Conservation (phyloP, 2,329 filamentous ascomycete genomes). For the Sporothrix euskadiensis region DNA sequence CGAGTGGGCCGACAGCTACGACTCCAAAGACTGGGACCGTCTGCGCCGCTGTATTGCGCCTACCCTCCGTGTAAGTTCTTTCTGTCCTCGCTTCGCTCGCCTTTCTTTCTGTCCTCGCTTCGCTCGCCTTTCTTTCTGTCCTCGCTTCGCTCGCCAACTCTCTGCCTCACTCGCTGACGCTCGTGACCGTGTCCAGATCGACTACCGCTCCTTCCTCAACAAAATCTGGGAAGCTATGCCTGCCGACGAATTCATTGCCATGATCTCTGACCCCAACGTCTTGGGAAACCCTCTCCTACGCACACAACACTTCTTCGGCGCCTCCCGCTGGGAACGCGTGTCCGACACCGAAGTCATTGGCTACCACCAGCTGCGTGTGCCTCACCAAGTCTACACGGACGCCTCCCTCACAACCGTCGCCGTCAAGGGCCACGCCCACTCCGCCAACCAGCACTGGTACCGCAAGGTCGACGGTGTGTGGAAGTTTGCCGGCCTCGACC, state of each 20-base stretch:
- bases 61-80: conserved; percentile 49
- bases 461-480: conserved; percentile 59
- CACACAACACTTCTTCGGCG: conserved; percentile 66
- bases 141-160: neutral
- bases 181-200: conserved; percentile 50
- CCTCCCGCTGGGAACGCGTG: conserved; percentile 58
- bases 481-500: conserved; percentile 61
- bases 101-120: conserved; percentile 11
- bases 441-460: conserved; percentile 59
- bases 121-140: neutral
- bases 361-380: conserved; percentile 62
- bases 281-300: conserved; percentile 62
- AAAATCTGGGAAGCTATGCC: conserved; percentile 63
- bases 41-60: conserved; percentile 64
- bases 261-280: conserved; percentile 58
- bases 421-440: conserved; percentile 62
- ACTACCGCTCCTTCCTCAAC: conserved; percentile 67
- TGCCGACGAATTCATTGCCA: conserved; percentile 60
- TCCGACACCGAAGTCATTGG: conserved; percentile 60
- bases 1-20: conserved; percentile 67
- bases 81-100: neutral
- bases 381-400: conserved; percentile 61
- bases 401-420: conserved; percentile 44
- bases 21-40: conserved; percentile 65
- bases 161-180: neutral